Evolutionary conservation across 2,329 filamentous ascomycete species (phyloP).

Genomic region (Fusarium tuaranense): DNA sequence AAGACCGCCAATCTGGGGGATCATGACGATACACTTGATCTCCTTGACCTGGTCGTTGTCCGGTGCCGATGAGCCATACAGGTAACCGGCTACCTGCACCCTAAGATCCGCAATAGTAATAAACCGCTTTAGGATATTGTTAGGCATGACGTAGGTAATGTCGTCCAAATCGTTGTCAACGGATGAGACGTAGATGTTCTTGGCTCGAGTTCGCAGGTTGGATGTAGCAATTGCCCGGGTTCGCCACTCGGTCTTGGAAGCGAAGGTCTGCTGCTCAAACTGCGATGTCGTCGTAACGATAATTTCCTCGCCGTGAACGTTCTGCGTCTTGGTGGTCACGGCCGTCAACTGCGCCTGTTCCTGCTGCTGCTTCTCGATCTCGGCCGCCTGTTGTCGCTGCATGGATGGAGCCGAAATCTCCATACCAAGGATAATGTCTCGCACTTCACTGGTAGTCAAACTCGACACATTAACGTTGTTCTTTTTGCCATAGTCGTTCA

Average conservation of each 20-base stretch:
- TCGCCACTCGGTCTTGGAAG: slow-evolving; percentile 98
- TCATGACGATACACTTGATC: slow-evolving; percentile 95
- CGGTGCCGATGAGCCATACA: slow-evolving; percentile 91
- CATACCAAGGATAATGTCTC: slow-evolving; percentile 99
- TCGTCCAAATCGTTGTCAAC: slow-evolving; percentile 93
- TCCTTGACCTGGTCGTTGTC: slow-evolving; percentile 99
- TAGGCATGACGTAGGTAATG: slow-evolving; percentile 98
- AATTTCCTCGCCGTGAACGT: slow-evolving; percentile 96
- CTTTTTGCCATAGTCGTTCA: slow-evolving; percentile 99
- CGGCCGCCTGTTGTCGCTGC: slow-evolving; percentile 97
- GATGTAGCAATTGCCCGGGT: slow-evolving; percentile 96
- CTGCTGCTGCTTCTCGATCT: slow-evolving; percentile 98
- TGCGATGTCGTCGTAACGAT: slow-evolving; percentile 98
- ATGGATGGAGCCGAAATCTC: slow-evolving; percentile 98
- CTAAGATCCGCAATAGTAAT: slow-evolving; percentile 97
- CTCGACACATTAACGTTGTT: slow-evolving; percentile 99
- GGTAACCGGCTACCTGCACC: slow-evolving; percentile 94
- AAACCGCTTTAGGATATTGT: slow-evolving; percentile 98
- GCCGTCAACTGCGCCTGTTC: slow-evolving; percentile 97
- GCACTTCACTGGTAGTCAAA: slow-evolving; percentile 94
- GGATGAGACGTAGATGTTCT: slow-evolving; percentile 99
- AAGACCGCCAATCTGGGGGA: slow-evolving; percentile 94
- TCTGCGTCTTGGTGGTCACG: slow-evolving; percentile 98
- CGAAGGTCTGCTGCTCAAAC: slow-evolving; percentile 97
- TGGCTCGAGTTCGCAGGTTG: slow-evolving; percentile 91